Base-by-base conservation (phyloP, 1,284 basidiomycete genomes). In the Malassezia psittaci region DNA sequence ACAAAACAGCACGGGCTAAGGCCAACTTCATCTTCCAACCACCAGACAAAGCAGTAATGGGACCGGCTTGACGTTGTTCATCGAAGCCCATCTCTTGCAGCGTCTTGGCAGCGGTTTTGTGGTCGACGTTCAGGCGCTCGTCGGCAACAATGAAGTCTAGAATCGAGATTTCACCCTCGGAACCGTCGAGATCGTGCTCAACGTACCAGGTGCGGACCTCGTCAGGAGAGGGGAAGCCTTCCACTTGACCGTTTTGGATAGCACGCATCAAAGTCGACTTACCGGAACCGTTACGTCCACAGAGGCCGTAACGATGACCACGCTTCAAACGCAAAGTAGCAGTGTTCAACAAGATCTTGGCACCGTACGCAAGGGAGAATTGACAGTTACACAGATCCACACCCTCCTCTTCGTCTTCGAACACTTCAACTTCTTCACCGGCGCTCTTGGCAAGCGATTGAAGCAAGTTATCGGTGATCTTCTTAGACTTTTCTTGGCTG, bases 21-120 rank as follows among this genome's bases (percentile, higher is more conserved):
- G 72, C 72, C 59, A 74, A 67, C 70, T 74, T 74, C 72, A 74
- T 74, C 69, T 74, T 74, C 72, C 72, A 74, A 60, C 72, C 72
- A 70, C 72, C 71, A 21, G 72, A 74, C 52, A 74, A 65, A 55
- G 68, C 66, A 51, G 70, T 68, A 59, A 74, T 72, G 59, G 72
- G 70, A 43, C 64, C 64, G 44, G 60, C 63, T 62, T 73, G 72
- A 50, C 69, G 69, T 21, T 50, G 56, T 19, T 69, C 69, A 62
- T 73, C 70, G 64, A 74, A 74, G 62, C 72, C 72, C 65, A 74
- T 71, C 63, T 73, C 70, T 58, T 50, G 48, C 41, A 74, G 67
- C 39, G 72, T 74, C 18, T 39, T 29, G 51, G 64, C 40, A 18
- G 70, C 72, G 55, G 68, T 66, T 32, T 67, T 64, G 18, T 57